Evolutionary conservation across 1,284 basidiomycete species (phyloP).

Genomic region (Cryptococcus hybrid): DNA sequence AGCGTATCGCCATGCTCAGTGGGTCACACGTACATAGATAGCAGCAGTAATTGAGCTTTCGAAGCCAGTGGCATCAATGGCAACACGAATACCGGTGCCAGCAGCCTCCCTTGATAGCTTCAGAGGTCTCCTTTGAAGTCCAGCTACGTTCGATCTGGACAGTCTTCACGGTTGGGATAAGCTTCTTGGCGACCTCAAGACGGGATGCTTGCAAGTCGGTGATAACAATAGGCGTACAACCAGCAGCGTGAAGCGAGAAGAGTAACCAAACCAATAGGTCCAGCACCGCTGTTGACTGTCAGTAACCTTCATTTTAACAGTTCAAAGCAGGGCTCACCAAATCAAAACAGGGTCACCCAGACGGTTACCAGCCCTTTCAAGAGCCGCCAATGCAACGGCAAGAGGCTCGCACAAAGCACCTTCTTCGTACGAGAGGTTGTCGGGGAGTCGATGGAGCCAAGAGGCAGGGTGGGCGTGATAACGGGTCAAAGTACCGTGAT

Average conservation of each 20-base stretch:
- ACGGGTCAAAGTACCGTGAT: constrained; percentile 53
- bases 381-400: constrained; percentile 55
- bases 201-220: constrained; percentile 57
- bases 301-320: background rate
- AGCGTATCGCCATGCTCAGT: background rate
- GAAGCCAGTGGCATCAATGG: constrained; percentile 66
- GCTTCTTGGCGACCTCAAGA: constrained; percentile 55
- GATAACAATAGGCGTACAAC: constrained; percentile 56
- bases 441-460: constrained; percentile 57
- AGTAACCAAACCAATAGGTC: constrained; percentile 56
- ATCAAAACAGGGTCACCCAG: constrained; percentile 54
- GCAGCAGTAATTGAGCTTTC: constrained; percentile 82
- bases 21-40: constrained; percentile 57
- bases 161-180: constrained; percentile 54
- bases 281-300: constrained; percentile 45
- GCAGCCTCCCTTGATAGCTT: constrained; percentile 38
- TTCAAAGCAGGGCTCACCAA: constrained; percentile 32
- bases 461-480: constrained; percentile 57
- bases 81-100: constrained; percentile 39
- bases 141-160: constrained; percentile 29
- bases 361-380: constrained; percentile 53
- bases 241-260: constrained; percentile 56
- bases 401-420: constrained; percentile 57
- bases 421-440: constrained; percentile 54
- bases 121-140: too few species aligned